phyloP scores from a whole-genome alignment of 1,284 basidiomycete genomes.

The Cryptococcus sp. region DNA sequence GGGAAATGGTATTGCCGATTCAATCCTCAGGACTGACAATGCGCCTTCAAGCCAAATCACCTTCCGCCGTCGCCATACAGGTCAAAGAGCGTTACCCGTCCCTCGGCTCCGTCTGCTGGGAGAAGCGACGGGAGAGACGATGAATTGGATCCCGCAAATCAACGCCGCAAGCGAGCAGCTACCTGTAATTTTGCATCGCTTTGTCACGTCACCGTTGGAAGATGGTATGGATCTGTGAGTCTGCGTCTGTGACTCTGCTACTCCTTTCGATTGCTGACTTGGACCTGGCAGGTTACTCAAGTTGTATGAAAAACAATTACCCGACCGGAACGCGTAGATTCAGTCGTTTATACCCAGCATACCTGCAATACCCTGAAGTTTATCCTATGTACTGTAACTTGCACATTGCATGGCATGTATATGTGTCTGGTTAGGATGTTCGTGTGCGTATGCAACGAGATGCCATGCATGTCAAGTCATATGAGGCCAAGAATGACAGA shows the following conservation, averaged over 20 bases:
- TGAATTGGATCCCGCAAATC: conserved; percentile 69
- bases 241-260: background rate
- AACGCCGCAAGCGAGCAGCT: conserved; percentile 77
- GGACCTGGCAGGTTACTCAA: conserved; percentile 58
- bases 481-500: too few relatives aligned
- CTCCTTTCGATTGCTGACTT: background rate
- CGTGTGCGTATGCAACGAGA: too few relatives aligned
- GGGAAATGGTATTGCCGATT: too few relatives aligned
- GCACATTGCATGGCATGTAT: too few relatives aligned
- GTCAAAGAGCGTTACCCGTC: conserved; percentile 30
- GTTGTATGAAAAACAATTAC: conserved; percentile 75
- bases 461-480: too few relatives aligned
- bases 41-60: conserved; percentile 5
- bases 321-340: conserved; percentile 17
- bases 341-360: background rate
- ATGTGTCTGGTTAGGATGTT: too few relatives aligned
- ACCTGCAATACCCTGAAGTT: background rate
- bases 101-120: conserved; percentile 77
- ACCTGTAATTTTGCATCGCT: conserved; percentile 82
- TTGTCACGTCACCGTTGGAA: conserved; percentile 77
- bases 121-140: conserved; percentile 81
- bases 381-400: too few relatives aligned
- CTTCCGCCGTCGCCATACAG: conserved; percentile 23
- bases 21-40: background rate
- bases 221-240: conserved; percentile 73